Base-by-base conservation (phyloP, 768 basidiomycete species). In the Favolaschia claudopus region DNA sequence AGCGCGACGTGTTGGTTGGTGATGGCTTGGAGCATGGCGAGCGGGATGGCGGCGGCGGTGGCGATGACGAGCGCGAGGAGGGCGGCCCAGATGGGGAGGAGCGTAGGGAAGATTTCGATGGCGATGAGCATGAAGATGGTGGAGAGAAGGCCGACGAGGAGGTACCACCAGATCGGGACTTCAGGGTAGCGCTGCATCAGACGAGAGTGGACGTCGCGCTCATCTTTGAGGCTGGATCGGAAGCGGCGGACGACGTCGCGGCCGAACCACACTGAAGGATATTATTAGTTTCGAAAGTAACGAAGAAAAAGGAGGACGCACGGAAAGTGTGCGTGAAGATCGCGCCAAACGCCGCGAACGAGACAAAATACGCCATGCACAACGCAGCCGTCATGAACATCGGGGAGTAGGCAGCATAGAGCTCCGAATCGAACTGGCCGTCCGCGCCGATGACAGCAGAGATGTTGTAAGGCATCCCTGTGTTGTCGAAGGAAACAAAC, bases 1-100 rank as follows among this genome's bases (percentile, higher is more conserved):
- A 89, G 77, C 8, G 78, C 77, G 47, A 93, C 71, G 58, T 82
- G 79, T 71, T 95, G 92, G 72, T 96, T 96, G 59, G 94, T 94
- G 68, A 95, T 91, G 31, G 93, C 92, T 66, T 90, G 87, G 52
- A 95, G 82, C 84, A 96, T 91, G 60, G 90, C 86, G 46, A 88
- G 74, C 8, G 95, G 95, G 33, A 92, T 67, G 1, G 85, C 63
- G 46, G 91, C 67, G 62, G 83, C 60, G 42, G 75, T 69, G n/a
- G 83, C 74, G 57, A 91, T 59, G 54, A 82, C 33, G 59, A 89
- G 67, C 20, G 82, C 84, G 51, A 92, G 45, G 61, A 87, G 65
- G 34, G 85, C 77, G 0, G 79, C 92, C 92, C 93, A 96, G 42
- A 93, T 82, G 13, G 94, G 94, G 44, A 96, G 80, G 31, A 83